Evolutionary conservation across 768 basidiomycete species (phyloP).

Genomic region (Agaricus subrufescens): DNA sequence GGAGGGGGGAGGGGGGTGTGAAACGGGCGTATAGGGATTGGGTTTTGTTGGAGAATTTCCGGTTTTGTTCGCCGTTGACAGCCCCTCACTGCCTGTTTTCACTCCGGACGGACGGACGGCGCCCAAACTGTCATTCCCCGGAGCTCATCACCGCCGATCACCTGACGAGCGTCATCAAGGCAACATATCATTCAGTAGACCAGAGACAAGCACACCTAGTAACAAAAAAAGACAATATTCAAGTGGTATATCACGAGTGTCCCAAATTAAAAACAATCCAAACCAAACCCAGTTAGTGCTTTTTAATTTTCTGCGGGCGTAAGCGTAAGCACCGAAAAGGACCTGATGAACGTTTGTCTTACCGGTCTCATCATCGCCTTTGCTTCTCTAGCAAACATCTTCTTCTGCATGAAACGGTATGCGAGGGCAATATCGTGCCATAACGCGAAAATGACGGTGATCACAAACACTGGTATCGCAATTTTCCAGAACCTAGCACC

Average conservation of each 20-base stretch:
- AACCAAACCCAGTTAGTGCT: neutral
- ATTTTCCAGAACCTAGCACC: constrained; percentile 59
- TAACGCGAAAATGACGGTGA: constrained; percentile 50
- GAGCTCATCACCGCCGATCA: neutral
- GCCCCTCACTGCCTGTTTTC: constrained; percentile 1
- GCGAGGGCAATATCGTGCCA: constrained; percentile 43
- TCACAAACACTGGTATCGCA: constrained; percentile 52
- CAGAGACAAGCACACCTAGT: no score
- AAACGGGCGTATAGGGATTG: neutral
- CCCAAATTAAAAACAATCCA: neutral
- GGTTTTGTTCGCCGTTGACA: constrained; percentile 8
- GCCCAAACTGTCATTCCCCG: neutral
- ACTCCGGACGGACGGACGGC: constrained; percentile 4
- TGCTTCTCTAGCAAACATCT: constrained; percentile 20
- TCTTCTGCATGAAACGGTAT: constrained; percentile 44
- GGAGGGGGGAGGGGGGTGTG: constrained; percentile 1
- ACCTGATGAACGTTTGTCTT: no score
- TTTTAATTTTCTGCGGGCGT: constrained; percentile 4
- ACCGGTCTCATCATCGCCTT: constrained; percentile 24
- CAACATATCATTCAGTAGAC: neutral
- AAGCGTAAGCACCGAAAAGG: neutral
- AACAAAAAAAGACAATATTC: neutral
- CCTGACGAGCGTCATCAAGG: neutral
- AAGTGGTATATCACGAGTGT: neutral
- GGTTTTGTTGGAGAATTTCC: constrained; percentile 8